Base-by-base conservation (phyloP, 208 protist species). In the Acanthamoeba castellanii region DNA sequence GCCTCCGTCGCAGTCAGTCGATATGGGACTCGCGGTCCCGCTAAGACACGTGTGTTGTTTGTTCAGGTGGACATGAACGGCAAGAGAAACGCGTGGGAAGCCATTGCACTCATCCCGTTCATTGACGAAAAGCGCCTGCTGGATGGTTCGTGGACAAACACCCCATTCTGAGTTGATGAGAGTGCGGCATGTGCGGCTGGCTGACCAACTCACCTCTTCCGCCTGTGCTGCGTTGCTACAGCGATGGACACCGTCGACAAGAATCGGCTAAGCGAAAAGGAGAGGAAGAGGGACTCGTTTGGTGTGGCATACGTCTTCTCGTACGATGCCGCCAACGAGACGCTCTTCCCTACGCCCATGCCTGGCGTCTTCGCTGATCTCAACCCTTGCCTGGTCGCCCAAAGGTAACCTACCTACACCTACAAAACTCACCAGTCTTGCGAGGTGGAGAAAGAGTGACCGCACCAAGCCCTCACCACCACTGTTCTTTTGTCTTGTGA, bases 51-150 rank as follows among this genome's bases (percentile, higher is more conserved):
- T 42, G 37, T 47, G 45, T 9, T 47, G 8, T 47, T 47, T 47
- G 45, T 47, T 47, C n/a, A 96, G 42, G 68, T 95, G 27, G 95
- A 96, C 52, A 93, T 96, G 93, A 95, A 96, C 61, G 95, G 95
- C 66, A 96, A 96, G 45, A 50, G 81, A 22, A 90, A 89, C 32
- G 64, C 93, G 64, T 94, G 92, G 92, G 92, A 94, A 70, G 92
- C 37, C 18, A 85, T 96, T n/a, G 95, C 85, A n/a, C 52, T 96
- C 27, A 94, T 96, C 25, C 96, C 96, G 9, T 96, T 96, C 34
- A 94, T 96, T 8, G 95, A 96, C 50, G 89, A 96, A 47, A 34
- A 96, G 25, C 64, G 81, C 34, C 91, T 96, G 11, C 61, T 93
- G 5, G 88, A 34, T 61, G 72, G 72, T 81, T 42, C 68, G 30